Base-by-base conservation (phyloP, 176 grass and related monocot species). In the Triticum turgidum region DNA sequence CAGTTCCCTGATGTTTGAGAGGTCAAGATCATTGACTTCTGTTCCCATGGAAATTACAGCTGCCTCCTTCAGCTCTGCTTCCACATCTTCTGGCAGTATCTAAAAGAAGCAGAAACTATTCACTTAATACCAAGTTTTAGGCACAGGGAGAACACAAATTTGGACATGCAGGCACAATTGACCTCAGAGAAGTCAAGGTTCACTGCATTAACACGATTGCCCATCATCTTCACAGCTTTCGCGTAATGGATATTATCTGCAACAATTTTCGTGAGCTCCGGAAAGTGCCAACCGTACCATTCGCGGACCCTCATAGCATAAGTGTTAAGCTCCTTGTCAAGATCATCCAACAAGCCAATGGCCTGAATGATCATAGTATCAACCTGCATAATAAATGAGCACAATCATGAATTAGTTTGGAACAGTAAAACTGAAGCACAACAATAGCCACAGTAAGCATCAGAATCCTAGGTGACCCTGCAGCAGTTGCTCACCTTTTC, bases 241-340 rank as follows among this genome's bases (percentile, higher is more conserved):
- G 96, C 88, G 78, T 98, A 98, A 49, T 95, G 93, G 22, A 94
- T 98, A 73, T 98, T 98, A 73, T 98, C 96, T 80, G 89, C 29
- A 45, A 98, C 87, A 65, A 98, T 95, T 88, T 95, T 98, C 18
- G 91, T 81, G 34, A 98, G 89, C 81, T 98, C 96, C 10, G 96
- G 96, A 89, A 98, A 98, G 78, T 95, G 96, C 96, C 96, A 98
- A 21, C 96, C 96, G 44, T 95, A 98, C 96, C 96, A 98, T 85
- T 98, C 96, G 15, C 93, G 96, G 11, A 98, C 96, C 76, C 96
- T 95, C 96, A 98, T 98, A 2, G 93, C 96, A 4, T 94, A 98
- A 37, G 89, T 94, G 83, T 98, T 98, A 65, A 98, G 88, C 76
- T 98, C 96, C 69, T 98, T 95, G 73, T 98, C 96, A 87, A 95